A percentile compares a stretch with the other conserved stretches of the same genome.
Conservation (phyloP, 495 filamentous ascomycete genomes). For the Penicillium crystallinum region DNA sequence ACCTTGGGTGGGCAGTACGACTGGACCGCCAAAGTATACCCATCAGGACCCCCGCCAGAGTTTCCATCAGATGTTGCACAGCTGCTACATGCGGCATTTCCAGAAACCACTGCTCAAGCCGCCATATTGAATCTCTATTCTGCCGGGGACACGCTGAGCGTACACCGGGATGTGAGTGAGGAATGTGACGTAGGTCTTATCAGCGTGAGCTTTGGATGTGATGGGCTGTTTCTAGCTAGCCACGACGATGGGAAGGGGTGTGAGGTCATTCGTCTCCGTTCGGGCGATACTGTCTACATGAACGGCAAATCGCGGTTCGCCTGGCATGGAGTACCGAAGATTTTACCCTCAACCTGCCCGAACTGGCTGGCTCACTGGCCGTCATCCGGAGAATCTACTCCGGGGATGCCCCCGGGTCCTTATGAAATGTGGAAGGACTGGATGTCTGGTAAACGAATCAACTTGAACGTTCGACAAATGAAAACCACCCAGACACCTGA, state of each 20-base stretch:
- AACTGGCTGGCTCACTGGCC: slow-evolving; percentile 73
- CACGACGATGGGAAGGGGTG: slow-evolving; percentile 41
- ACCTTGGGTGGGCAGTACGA: slow-evolving; percentile 93
- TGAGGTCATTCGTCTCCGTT: slow-evolving; percentile 61
- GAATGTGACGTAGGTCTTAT: slow-evolving; percentile 67
- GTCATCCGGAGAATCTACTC: slow-evolving; percentile 28
- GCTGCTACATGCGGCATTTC: slow-evolving; percentile 62
- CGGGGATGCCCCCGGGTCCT: slow-evolving; percentile 17
- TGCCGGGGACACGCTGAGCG: slow-evolving; percentile 78
- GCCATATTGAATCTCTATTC: slow-evolving; percentile 91
- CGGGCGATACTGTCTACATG: slow-evolving; percentile 83
- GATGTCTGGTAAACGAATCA: slow-evolving; percentile 81
- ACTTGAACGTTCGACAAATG: slow-evolving; percentile 92
- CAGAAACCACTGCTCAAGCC: slow-evolving; percentile 69
- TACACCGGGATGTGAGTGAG: slow-evolving; percentile 90
- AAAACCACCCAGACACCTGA: slow-evolving; percentile 22
- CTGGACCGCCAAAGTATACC: slow-evolving; percentile 83
- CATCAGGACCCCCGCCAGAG: slow-evolving; percentile 53
- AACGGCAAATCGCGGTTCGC: slow-evolving; percentile 71
- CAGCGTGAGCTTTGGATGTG: slow-evolving; percentile 83
- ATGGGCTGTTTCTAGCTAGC: slow-evolving; percentile 64
- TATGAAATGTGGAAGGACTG: slow-evolving; percentile 71
- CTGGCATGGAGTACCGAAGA: slow-evolving; percentile 90
- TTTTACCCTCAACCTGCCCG: slow-evolving; percentile 73
- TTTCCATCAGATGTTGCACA: slow-evolving; percentile 70